phyloP scores from a whole-genome alignment of 1,284 basidiomycete genomes.

The Uromyces viciae-fabae region DNA sequence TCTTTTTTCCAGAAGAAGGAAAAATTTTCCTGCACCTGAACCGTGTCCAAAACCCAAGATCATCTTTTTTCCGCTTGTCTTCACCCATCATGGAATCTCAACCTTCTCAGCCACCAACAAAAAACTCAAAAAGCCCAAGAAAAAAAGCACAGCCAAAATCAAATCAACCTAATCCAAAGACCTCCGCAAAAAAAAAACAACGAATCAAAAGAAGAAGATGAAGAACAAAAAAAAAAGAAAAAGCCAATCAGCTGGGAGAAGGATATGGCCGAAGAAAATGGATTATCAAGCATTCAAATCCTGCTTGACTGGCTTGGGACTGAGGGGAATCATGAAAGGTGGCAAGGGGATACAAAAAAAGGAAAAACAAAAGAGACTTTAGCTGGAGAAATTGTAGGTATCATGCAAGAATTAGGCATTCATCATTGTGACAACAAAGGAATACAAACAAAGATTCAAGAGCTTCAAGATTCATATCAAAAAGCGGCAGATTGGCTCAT shows the following conservation, averaged over 20 bases:
- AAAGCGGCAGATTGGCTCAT: neutral
- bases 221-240: neutral
- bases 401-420: neutral
- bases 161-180: neutral
- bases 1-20: neutral
- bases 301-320: neutral
- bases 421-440: neutral
- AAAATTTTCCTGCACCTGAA: neutral
- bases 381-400: neutral
- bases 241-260: neutral
- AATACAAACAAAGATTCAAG: neutral
- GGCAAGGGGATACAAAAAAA: neutral
- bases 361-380: neutral
- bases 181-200: too few relatives aligned
- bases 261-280: neutral
- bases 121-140: neutral
- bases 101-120: too few relatives aligned
- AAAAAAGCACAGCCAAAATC: neutral
- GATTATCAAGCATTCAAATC: neutral
- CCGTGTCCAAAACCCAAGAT: neutral
- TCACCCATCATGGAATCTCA: neutral
- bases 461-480: neutral
- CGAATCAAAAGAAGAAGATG: neutral
- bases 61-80: neutral
- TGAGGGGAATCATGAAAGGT: neutral